Evolutionary conservation across 1,284 basidiomycete species (phyloP), one percentile per base, ranked within the genome.

Genomic region (Phlebopus sp.): DNA sequence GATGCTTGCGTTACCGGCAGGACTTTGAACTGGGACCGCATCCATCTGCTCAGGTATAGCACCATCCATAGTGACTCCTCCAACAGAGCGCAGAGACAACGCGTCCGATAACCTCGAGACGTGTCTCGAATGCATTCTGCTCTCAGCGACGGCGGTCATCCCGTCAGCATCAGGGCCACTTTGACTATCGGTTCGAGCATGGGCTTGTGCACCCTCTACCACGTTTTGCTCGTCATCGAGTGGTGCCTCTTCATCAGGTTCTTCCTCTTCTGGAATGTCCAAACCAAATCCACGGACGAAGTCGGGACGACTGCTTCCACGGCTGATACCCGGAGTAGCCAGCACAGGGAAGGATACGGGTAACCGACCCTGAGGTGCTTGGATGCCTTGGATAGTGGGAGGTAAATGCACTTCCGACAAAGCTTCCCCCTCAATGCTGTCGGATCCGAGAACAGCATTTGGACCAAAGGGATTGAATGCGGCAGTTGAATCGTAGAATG

Each of bases 271-370:
- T 4, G 86, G 83, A 49, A 83, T 80, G 55, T 90, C 86, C 40
- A 90, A 59, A 2, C 88, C 86, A 64, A 90, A 91, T 2, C 88
- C 87, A 53, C 83, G 78, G 47, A 69, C 64, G 59, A 90, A 91
- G 63, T 90, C 86, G 4, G 85, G 82, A 25, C 81, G 74, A 47
- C 74, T 81, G 54, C 77, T 74, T 11, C 78, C 74, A 51, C 67
- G 74, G 60, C 62, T 70, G 42, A 74, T 58, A 19, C 58, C 54
- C 9, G 77, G 76, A 13, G 77, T 75, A 14, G 72, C 74, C 41
- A 82, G 71, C 13, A 74, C 69, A 0, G 72, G 63, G 37, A 75
- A 60, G 36, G 71, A 64, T 39, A 79, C 59, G 18, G 81, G 82
- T 11, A 78, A 72, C 17, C 78, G 76, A 30, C 79, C 81, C 58